Conservation (phyloP, 2,329 filamentous ascomycete genomes). For the Boeremia exigua region DNA sequence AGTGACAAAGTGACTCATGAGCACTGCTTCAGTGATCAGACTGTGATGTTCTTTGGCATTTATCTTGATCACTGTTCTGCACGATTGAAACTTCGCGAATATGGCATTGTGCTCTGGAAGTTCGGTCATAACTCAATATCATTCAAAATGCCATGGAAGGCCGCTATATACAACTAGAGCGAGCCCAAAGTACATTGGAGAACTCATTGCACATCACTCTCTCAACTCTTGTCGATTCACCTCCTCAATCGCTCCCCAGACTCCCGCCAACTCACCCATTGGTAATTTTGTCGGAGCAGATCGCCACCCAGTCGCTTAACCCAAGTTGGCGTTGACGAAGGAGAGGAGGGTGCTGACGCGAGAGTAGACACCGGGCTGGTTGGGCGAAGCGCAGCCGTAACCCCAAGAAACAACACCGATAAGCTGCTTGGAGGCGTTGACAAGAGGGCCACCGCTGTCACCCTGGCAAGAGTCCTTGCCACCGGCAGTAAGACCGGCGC, state of each 20-base stretch:
- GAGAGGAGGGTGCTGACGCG: conserved; percentile 21
- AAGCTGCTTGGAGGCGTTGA: conserved; percentile 20
- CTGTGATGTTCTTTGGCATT: too few species aligned
- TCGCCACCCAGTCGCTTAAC: neutral
- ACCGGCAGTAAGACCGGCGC: conserved; percentile 31
- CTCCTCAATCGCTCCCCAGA: neutral
- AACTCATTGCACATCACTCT: too few species aligned
- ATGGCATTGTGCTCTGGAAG: too few species aligned
- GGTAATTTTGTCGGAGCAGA: neutral
- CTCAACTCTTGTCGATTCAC: too few species aligned
- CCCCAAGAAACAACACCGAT: conserved; percentile 35
- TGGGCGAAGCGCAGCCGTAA: conserved; percentile 31
- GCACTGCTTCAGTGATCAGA: too few species aligned
- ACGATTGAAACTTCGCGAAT: too few species aligned
- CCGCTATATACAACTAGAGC: too few species aligned
- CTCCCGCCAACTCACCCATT: neutral
- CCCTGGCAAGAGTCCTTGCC: conserved; percentile 45
- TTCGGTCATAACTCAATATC: too few species aligned
- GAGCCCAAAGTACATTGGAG: too few species aligned
- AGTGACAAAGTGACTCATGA: too few species aligned
- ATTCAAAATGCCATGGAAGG: too few species aligned
- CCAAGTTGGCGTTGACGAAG: conserved; percentile 31
- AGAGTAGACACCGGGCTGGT: conserved; percentile 36
- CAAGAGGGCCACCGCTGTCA: conserved; percentile 38
- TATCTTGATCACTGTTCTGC: too few species aligned